phyloP scores from a whole-genome alignment of 345 rosid genomes.

The Erucastrum elatum region DNA sequence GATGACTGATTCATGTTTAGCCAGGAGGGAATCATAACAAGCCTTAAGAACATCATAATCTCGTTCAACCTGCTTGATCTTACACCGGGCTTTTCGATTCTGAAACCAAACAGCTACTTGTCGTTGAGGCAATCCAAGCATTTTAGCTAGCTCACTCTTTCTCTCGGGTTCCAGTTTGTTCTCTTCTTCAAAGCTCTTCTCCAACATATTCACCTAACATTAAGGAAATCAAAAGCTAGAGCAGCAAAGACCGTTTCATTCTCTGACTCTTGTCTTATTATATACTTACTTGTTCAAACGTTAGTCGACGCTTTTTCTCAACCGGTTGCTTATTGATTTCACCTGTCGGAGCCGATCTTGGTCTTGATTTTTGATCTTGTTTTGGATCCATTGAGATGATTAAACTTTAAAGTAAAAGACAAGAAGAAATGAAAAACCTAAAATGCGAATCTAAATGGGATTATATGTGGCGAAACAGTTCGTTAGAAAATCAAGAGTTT shows the following conservation, averaged over 20 bases:
- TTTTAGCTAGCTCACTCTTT: constrained; percentile 8
- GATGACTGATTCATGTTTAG: constrained; percentile 27
- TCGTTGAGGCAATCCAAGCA: constrained; percentile 29
- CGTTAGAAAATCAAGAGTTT: constrained; percentile 20
- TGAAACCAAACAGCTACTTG: constrained; percentile 31
- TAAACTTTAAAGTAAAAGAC: background rate
- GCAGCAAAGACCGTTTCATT: background rate
- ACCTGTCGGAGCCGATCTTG: background rate
- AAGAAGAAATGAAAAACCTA: background rate
- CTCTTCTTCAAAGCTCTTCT: constrained; percentile 33
- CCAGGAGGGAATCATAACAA: constrained; percentile 26
- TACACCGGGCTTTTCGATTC: constrained; percentile 34
- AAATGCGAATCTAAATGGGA: background rate
- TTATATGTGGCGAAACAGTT: background rate
- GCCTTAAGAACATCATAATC: constrained; percentile 30
- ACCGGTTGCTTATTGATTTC: background rate
- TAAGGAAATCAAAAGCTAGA: background rate
- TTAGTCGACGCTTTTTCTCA: constrained; percentile 21
- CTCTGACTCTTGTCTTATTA: background rate
- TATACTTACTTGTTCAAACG: constrained; percentile 5
- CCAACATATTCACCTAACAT: constrained; percentile 23
- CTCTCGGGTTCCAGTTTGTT: constrained; percentile 29
- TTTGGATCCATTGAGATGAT: background rate
- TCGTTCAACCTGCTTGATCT: constrained; percentile 17
- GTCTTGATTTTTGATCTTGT: constrained; percentile 9